Evolutionary conservation across 2,329 filamentous ascomycete species (phyloP).

Genomic region (Penicillium sp.): DNA sequence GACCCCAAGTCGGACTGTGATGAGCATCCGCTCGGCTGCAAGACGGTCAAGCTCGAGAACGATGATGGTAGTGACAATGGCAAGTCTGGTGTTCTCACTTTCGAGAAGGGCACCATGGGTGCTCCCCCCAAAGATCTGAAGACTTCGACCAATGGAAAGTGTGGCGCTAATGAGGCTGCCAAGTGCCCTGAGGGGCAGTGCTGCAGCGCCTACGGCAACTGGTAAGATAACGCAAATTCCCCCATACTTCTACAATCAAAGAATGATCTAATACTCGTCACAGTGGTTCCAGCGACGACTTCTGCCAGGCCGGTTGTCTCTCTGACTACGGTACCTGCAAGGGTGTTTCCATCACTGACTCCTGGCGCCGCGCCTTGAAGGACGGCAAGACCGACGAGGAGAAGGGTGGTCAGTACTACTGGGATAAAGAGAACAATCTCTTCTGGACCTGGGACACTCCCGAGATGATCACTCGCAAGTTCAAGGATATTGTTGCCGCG

Average conservation of each 20-base stretch:
- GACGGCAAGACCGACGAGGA: conserved; percentile 61
- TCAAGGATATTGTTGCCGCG: conserved; percentile 61
- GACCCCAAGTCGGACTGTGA: conserved; percentile 53
- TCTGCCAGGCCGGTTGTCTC: conserved; percentile 39
- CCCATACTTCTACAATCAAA: neutral
- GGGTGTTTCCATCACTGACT: conserved; percentile 57
- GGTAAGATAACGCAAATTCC: conserved; percentile 33
- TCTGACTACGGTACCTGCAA: conserved; percentile 47
- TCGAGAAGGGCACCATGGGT: conserved; percentile 39
- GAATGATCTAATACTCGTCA: conserved; percentile 8
- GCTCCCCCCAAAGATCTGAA: conserved; percentile 31
- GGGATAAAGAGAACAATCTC: conserved; percentile 60
- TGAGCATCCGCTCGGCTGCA: conserved; percentile 59
- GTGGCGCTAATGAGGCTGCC: conserved; percentile 33
- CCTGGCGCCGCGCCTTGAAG: conserved; percentile 61
- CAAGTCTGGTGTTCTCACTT: conserved; percentile 57
- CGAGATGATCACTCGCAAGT: conserved; percentile 64
- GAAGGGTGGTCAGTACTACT: conserved; percentile 70
- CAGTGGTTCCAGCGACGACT: conserved; percentile 38
- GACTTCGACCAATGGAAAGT: conserved; percentile 34
- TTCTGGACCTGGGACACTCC: conserved; percentile 79
- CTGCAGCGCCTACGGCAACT: conserved; percentile 43
- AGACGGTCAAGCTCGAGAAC: conserved; percentile 63
- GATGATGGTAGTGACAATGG: conserved; percentile 64
- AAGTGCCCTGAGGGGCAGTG: conserved; percentile 39